Conservation (phyloP, 2,329 filamentous ascomycete genomes). For the Lasiodiplodia theobromae region DNA sequence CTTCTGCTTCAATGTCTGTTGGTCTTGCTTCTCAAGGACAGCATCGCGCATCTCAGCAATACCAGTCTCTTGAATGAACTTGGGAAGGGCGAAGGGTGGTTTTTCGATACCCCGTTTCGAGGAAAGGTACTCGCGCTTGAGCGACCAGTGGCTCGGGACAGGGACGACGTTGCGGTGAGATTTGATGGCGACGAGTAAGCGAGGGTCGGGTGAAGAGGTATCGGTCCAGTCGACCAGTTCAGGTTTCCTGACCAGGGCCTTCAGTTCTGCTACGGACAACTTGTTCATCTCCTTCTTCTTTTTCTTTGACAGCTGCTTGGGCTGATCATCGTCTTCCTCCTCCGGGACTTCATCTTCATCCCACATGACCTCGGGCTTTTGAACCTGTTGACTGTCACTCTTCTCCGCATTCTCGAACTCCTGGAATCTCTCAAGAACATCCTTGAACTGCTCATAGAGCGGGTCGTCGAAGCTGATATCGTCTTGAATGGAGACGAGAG, state of each 20-base stretch:
- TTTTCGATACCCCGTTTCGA: slow-evolving; percentile 98
- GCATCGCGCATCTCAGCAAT: slow-evolving; percentile 99
- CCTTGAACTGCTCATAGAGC: slow-evolving; percentile 82
- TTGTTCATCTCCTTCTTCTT: slow-evolving; percentile 91
- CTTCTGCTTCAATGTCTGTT: slow-evolving; percentile 91
- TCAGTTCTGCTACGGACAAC: slow-evolving; percentile 92
- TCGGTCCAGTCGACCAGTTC: slow-evolving; percentile 99
- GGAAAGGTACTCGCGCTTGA: slow-evolving; percentile 96
- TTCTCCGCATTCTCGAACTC: slow-evolving; percentile 63
- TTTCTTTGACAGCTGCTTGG: slow-evolving; percentile 86
- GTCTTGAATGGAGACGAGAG: slow-evolving; percentile 49
- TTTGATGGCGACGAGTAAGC: slow-evolving; percentile 91
- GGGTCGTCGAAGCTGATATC: slow-evolving; percentile 73
- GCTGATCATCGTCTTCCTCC: slow-evolving; percentile 73
- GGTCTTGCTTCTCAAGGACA: slow-evolving; percentile 92
- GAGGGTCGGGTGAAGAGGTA: slow-evolving; percentile 86
- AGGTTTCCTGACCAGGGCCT: slow-evolving; percentile 87
- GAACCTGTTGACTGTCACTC: slow-evolving; percentile 54
- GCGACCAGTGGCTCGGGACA: slow-evolving; percentile 90
- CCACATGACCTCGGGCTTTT: slow-evolving; percentile 85
- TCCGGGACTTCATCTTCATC: slow-evolving; percentile 87
- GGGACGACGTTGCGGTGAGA: slow-evolving; percentile 94
- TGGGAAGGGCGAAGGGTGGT: slow-evolving; percentile 87
- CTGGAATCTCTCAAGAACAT: slow-evolving; percentile 79
- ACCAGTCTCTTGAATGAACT: slow-evolving; percentile 96